Conservation (phyloP, 2,329 filamentous ascomycete genomes). For the Botryosphaeria agaves region DNA sequence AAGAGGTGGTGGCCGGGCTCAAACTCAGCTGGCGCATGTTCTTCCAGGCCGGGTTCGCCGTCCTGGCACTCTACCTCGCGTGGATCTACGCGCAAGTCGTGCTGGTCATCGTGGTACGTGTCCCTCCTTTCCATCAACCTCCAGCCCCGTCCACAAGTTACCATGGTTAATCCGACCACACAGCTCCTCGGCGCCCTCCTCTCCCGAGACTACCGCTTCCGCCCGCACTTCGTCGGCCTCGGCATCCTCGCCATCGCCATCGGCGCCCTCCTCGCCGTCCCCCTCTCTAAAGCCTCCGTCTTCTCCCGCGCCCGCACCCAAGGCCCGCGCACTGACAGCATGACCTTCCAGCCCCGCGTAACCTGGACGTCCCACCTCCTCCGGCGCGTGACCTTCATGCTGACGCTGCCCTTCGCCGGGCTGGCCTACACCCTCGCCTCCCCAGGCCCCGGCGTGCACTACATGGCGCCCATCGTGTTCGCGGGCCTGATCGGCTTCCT, state of each 20-base stretch:
- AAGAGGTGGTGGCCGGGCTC: conserved; percentile 57
- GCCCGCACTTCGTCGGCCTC: conserved; percentile 47
- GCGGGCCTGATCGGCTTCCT: conserved; percentile 51
- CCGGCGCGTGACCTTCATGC: conserved; percentile 49
- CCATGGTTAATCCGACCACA: not conserved
- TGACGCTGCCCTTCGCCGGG: conserved; percentile 48
- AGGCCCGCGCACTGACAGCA: conserved; percentile 44
- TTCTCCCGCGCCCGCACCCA: conserved; percentile 48
- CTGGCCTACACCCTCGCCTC: conserved; percentile 52
- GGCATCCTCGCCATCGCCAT: conserved; percentile 49
- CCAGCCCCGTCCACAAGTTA: not conserved
- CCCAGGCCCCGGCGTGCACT: conserved; percentile 40
- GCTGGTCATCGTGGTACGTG: conserved; percentile 47
- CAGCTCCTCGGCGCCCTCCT: conserved; percentile 51
- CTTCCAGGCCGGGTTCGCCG: conserved; percentile 53
- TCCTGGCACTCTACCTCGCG: conserved; percentile 53
- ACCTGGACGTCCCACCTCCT: conserved; percentile 57
- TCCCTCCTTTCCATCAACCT: not conserved
- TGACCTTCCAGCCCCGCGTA: conserved; percentile 46
- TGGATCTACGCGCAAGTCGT: conserved; percentile 70
- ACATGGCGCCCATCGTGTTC: conserved; percentile 48
- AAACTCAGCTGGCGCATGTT: conserved; percentile 53
- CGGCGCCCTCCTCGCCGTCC: conserved; percentile 51
- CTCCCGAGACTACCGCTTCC: conserved; percentile 48
- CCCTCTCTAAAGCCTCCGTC: conserved; percentile 53